Base-by-base conservation (phyloP, 176 grass and related monocot species). In the Rhipidocladum racemiflorum region DNA sequence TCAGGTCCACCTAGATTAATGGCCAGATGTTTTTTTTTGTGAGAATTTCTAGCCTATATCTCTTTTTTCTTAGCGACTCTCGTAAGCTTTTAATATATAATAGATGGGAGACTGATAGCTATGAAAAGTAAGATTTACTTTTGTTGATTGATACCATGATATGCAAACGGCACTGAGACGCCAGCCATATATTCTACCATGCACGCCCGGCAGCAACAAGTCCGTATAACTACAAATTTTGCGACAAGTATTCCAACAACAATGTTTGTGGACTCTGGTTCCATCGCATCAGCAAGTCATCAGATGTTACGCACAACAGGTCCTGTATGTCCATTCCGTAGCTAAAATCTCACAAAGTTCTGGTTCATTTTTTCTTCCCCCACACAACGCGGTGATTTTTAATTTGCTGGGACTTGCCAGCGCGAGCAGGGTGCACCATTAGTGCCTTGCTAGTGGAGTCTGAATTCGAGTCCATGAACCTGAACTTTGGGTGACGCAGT, bases 391-490 rank as follows among this genome's bases (percentile, higher is more conserved):
- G 45, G 36, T 42, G 57, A 23, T 43, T n/a, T n/a, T n/a, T 67
- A 13, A 68, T 85, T 59, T 54, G 77, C 30, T 57, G 27, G 56
- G 12, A 66, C 39, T 82, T 77, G 78, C 57, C 72, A 48, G 18
- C 40, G 12, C 40, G 40, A 57, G 72, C 85, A 62, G 45, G 71
- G 72, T 72, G 63, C 82, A 62, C 48, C 30, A 15, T 75, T 75
- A 57, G 29, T 61, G 57, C 27, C 45, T 59, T 35, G 70, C 49
- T 68, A 85, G 86, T 83, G 90, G 81, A 73, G 56, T 85, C 77
- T 85, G 90, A 72, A 91, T 82, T 43, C 66, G 66, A 82, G 73
- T 74, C 72, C 90, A 83, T 80, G 29, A 70, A 45, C 15, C 75
- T 32, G 44, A 54, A 67, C 75, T 85, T 61, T 53, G 75, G 64